These are phyloP conservation scores for Hordeum pubiflorum DNA, from an alignment of 202 grass and related monocot species.

Conservation along the genomic window DNA sequence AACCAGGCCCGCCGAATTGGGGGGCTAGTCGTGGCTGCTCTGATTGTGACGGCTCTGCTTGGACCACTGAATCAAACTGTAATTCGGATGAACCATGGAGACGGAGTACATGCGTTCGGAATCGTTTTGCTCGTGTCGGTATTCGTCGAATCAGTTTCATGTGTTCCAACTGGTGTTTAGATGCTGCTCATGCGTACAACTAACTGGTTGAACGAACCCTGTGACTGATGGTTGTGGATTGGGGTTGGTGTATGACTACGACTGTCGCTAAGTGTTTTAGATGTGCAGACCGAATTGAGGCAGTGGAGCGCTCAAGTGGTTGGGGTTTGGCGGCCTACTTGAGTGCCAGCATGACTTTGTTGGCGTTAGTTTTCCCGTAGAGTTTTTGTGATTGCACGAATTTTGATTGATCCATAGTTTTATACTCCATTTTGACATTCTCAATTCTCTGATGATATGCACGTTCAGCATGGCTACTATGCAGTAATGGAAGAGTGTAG, in stretches of 20 bases:
- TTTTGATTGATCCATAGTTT: neutral
- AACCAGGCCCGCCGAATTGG: neutral
- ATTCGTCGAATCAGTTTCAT: neutral
- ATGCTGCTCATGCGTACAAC: neutral
- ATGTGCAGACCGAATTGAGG: neutral
- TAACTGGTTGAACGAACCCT: neutral
- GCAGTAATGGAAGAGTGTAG: neutral
- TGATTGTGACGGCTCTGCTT: neutral
- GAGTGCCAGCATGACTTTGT: neutral
- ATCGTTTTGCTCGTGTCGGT: neutral
- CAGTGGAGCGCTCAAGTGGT: neutral
- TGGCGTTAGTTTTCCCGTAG: neutral
- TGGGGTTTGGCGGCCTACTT: conserved; percentile 13
- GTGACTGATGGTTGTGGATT: neutral
- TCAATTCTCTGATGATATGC: neutral
- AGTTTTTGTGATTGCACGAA: neutral
- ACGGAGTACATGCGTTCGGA: neutral
- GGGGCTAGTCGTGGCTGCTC: neutral
- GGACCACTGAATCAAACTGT: neutral
- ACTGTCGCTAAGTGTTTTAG: neutral
- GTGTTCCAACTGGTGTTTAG: neutral
- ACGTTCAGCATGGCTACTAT: neutral
- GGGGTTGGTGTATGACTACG: neutral
- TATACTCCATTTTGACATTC: neutral
- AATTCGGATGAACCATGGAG: neutral